phyloP scores from a whole-genome alignment of 2,329 filamentous ascomycete species.

The Stemphylium vesicarium region DNA sequence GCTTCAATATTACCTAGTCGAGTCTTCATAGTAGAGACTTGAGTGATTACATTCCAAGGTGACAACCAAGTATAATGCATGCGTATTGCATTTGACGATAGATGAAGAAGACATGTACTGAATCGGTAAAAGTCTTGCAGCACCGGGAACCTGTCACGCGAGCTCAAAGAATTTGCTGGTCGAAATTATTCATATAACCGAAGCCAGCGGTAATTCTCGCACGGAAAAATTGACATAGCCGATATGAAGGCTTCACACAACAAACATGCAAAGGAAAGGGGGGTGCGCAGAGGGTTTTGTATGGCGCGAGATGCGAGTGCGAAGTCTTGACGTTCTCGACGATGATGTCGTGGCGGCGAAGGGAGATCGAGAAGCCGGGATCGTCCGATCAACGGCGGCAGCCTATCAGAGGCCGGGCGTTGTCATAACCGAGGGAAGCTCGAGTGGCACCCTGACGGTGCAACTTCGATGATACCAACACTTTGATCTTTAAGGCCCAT shows the following conservation, averaged over 20 bases:
- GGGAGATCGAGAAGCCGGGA: conserved; percentile 17
- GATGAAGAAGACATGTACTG: neutral
- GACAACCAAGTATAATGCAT: neutral
- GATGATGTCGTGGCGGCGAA: conserved; percentile 19
- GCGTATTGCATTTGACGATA: neutral
- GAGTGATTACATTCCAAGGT: too few relatives aligned
- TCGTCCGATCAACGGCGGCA: conserved; percentile 14
- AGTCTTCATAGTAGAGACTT: too few relatives aligned
- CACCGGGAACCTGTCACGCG: conserved; percentile 3
- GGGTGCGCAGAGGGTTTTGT: neutral
- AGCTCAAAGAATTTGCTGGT: neutral
- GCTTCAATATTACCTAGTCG: too few relatives aligned
- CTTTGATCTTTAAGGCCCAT: conserved; percentile 26
- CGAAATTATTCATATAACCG: neutral
- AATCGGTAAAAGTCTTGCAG: neutral
- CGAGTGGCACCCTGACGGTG: conserved; percentile 17
- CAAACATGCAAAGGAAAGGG: neutral
- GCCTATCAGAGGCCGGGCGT: conserved; percentile 13
- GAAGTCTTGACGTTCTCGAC: conserved; percentile 22
- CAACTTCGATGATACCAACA: conserved; percentile 36
- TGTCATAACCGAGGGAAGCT: conserved; percentile 24
- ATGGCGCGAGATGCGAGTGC: conserved; percentile 4
- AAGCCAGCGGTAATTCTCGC: too few relatives aligned
- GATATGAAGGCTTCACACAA: too few relatives aligned
- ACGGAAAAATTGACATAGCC: too few relatives aligned